phyloP scores from a whole-genome alignment of 805 yeast species.

The Schwanniomyces pseudopolymorphus region DNA sequence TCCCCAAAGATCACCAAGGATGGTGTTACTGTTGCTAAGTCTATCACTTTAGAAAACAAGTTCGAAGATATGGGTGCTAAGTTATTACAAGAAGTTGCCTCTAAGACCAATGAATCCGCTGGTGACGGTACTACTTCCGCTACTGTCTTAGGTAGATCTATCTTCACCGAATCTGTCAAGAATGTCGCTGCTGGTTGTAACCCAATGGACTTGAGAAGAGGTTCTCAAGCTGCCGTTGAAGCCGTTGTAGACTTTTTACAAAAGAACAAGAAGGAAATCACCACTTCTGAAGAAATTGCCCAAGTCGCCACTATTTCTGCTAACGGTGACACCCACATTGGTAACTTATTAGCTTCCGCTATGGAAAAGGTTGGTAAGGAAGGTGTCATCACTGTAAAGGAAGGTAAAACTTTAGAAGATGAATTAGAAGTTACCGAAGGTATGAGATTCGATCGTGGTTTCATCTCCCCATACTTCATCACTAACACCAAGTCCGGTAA shows the following conservation, averaged over 20 bases:
- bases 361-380: conserved; percentile 99
- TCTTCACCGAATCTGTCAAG: conserved; percentile 91
- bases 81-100: conserved; percentile 92
- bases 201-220: conserved; percentile 97
- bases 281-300: conserved; percentile 92
- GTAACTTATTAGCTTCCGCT: conserved; percentile 86
- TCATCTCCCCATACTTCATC: conserved; percentile 93
- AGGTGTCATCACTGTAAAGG: conserved; percentile 97
- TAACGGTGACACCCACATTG: conserved; percentile 92
- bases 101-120: conserved; percentile 94
- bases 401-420: conserved; percentile 95
- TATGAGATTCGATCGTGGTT: conserved; percentile 97
- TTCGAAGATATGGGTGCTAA: conserved; percentile 97
- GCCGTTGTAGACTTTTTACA: conserved; percentile 85
- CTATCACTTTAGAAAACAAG: conserved; percentile 79
- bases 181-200: conserved; percentile 98
- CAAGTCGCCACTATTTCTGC: conserved; percentile 98
- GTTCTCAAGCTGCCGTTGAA: conserved; percentile 95
- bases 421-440: conserved; percentile 96
- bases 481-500: conserved; percentile 90
- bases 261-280: conserved; percentile 85
- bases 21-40: conserved; percentile 95
- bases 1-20: conserved; percentile 98
- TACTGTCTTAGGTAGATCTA: conserved; percentile 92
- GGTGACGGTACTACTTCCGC: conserved; percentile 99